Conservation (phyloP, 2,329 filamentous ascomycete genomes). For the Fulvia fulva region DNA sequence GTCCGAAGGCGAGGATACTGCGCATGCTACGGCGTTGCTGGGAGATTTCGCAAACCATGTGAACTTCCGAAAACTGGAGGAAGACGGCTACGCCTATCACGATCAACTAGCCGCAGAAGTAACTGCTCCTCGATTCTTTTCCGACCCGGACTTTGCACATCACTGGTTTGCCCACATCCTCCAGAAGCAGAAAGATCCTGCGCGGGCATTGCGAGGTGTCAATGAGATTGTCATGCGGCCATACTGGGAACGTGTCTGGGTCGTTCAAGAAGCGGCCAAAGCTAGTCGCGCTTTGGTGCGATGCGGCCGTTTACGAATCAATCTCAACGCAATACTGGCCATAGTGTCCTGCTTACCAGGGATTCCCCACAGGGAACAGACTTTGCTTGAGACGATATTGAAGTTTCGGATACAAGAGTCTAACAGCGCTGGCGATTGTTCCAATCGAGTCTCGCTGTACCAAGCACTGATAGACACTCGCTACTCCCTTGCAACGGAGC, state of each 20-base stretch:
- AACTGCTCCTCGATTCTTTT: too few relatives aligned
- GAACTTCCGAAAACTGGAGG: too few relatives aligned
- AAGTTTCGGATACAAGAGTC: not conserved
- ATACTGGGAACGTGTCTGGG: not conserved
- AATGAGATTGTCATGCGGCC: too few relatives aligned
- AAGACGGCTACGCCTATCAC: too few relatives aligned
- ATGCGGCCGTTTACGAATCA: not conserved
- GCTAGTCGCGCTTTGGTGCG: not conserved
- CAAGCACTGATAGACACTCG: not conserved
- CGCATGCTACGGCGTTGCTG: not conserved
- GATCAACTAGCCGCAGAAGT: too few relatives aligned
- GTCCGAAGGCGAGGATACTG: not conserved
- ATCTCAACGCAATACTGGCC: not conserved
- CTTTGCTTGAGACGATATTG: too few relatives aligned
- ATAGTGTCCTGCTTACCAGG: too few relatives aligned
- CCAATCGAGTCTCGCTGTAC: not conserved
- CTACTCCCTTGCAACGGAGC: not conserved
- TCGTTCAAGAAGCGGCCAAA: slow-evolving; percentile 5
- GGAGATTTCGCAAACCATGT: not conserved
- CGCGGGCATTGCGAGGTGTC: too few relatives aligned
- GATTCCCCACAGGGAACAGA: too few relatives aligned
- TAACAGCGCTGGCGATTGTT: not conserved
- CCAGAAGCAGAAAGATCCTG: not conserved
- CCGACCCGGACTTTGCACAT: too few relatives aligned
- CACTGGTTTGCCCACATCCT: not conserved